phyloP scores from a whole-genome alignment of 495 filamentous ascomycete species.

The Letharia lupina region DNA sequence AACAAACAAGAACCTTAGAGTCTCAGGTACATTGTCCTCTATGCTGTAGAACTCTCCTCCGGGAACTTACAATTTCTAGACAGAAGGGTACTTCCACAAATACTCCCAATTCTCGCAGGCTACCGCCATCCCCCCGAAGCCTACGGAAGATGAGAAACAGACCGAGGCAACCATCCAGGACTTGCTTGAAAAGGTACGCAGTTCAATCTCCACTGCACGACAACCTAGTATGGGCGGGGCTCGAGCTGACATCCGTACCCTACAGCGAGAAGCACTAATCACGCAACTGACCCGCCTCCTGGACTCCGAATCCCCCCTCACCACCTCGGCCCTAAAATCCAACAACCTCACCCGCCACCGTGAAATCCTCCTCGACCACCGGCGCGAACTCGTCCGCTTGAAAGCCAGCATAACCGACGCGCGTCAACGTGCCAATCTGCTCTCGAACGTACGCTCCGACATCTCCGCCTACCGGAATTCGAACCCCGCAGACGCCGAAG shows the following conservation, averaged over 20 bases:
- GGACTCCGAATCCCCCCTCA: constrained; percentile 85
- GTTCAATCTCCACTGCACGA: background rate
- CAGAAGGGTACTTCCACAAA: constrained; percentile 84
- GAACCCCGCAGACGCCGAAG: constrained; percentile 74
- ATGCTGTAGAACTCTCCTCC: too few relatives aligned
- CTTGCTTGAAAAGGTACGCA: constrained; percentile 63
- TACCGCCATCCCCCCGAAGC: constrained; percentile 68
- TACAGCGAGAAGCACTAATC: constrained; percentile 72
- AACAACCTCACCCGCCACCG: constrained; percentile 89
- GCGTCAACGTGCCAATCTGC: constrained; percentile 83
- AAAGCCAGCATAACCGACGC: constrained; percentile 57
- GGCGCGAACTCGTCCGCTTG: constrained; percentile 69
- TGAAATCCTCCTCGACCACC: constrained; percentile 81
- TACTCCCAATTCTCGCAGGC: constrained; percentile 91
- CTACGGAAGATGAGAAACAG: constrained; percentile 73
- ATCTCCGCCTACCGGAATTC: constrained; percentile 78
- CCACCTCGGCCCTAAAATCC: constrained; percentile 84
- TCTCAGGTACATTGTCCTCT: constrained; percentile 58
- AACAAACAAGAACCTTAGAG: constrained; percentile 84
- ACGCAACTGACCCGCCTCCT: constrained; percentile 79
- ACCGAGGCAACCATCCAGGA: constrained; percentile 78
- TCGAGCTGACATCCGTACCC: background rate
- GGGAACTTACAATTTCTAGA: constrained; percentile 42
- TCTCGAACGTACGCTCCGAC: constrained; percentile 82
- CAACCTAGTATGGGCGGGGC: constrained; percentile 12